Conservation (phyloP, 805 yeast species). For the Yarrowia porcina region DNA sequence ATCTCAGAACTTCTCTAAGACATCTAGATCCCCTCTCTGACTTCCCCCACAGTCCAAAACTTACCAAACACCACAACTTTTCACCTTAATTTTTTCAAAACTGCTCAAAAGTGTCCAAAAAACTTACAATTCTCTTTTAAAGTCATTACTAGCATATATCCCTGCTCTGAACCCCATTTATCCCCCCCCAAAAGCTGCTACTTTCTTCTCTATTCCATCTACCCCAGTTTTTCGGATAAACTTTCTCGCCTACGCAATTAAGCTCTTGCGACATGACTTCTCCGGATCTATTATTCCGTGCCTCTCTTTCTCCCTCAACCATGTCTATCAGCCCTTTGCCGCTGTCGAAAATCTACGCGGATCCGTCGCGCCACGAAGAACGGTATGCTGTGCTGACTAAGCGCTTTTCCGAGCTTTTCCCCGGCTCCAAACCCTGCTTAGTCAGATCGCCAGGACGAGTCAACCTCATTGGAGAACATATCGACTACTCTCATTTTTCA, state of each 20-base stretch:
- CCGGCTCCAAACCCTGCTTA: conserved; percentile 42
- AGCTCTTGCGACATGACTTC: neutral
- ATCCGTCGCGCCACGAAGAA: conserved; percentile 28
- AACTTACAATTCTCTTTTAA: too few relatives aligned
- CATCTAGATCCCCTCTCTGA: too few relatives aligned
- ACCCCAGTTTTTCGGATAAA: conserved; percentile 6
- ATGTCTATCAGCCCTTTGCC: neutral
- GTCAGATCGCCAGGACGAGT: conserved; percentile 74
- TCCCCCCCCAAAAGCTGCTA: too few relatives aligned
- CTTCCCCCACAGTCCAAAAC: too few relatives aligned
- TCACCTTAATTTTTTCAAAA: neutral
- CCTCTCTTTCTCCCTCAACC: neutral
- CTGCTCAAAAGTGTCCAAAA: neutral
- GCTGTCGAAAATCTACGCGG: conserved; percentile 28
- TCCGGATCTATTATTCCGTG: neutral
- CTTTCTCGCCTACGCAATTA: neutral
- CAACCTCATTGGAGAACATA: conserved; percentile 71
- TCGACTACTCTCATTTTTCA: conserved; percentile 64
- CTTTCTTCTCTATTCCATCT: neutral
- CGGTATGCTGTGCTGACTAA: conserved; percentile 30
- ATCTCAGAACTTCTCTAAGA: too few relatives aligned
- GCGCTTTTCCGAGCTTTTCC: conserved; percentile 28
- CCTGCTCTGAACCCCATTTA: too few relatives aligned
- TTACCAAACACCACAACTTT: too few relatives aligned
- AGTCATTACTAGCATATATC: too few relatives aligned